A percentile compares a stretch with the other conserved stretches of the same genome.
Conservation (phyloP, 192 early-diverging fungal genomes). For the Coemansia sp. region DNA sequence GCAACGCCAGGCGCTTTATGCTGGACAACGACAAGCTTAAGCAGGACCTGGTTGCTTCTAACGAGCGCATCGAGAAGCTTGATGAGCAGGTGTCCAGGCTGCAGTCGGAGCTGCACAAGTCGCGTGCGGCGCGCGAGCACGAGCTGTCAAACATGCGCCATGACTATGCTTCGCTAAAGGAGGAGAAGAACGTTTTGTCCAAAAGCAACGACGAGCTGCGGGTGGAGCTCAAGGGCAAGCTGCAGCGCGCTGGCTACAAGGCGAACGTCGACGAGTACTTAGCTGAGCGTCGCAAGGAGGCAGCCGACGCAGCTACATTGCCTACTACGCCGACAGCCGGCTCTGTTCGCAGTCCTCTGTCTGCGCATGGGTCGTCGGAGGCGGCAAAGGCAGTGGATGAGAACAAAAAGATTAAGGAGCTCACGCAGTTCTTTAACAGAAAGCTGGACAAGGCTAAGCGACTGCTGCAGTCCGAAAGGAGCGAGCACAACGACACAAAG, state of each 20-base stretch:
- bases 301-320: not conserved
- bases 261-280: constrained; percentile 54
- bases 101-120: constrained; percentile 40
- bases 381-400: constrained; percentile 7
- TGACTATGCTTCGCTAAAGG: constrained; percentile 56
- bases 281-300: constrained; percentile 24
- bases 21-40: constrained; percentile 61
- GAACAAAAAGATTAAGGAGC: constrained; percentile 35
- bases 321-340: not conserved
- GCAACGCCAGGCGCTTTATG: constrained; percentile 20
- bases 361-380: not conserved
- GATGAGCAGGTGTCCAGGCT: constrained; percentile 43
- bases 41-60: constrained; percentile 53
- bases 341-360: not conserved
- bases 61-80: constrained; percentile 63
- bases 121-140: constrained; percentile 64
- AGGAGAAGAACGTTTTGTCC: constrained; percentile 60
- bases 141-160: constrained; percentile 62
- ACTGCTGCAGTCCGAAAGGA: constrained; percentile 36
- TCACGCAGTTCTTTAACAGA: constrained; percentile 44
- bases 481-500: constrained; percentile 19
- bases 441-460: constrained; percentile 41
- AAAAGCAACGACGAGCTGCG: constrained; percentile 64
- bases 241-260: constrained; percentile 53
- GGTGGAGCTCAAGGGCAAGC: constrained; percentile 53